Evolutionary conservation across 306 rosid genomes (phyloP).

Genomic region (Prinsepia uniflora): DNA sequence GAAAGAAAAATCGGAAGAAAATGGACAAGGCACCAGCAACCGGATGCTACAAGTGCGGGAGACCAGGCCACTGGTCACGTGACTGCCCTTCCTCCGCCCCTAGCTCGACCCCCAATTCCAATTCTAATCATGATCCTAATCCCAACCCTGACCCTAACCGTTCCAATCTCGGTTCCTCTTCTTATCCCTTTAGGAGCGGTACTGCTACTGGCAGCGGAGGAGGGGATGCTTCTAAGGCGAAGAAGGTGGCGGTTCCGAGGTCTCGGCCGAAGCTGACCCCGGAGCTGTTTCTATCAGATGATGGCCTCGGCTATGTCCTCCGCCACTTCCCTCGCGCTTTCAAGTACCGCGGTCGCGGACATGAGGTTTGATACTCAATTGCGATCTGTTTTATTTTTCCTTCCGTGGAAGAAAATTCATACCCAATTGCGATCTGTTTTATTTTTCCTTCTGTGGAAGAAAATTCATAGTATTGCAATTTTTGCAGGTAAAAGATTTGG

Average conservation of each 20-base stretch:
- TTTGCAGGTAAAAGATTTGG: constrained; percentile 73
- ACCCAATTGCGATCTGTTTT: background rate
- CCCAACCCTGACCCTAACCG: constrained; percentile 24
- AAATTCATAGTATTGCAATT: background rate
- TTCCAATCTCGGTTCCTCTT: constrained; percentile 22
- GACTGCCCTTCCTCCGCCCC: constrained; percentile 76
- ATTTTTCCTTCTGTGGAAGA: background rate
- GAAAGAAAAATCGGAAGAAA: background rate
- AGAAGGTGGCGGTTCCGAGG: constrained; percentile 53
- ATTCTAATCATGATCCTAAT: constrained; percentile 19
- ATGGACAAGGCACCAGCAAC: constrained; percentile 49
- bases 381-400: background rate
- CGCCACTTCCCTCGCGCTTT: constrained; percentile 83
- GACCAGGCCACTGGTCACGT: constrained; percentile 98
- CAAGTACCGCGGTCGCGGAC: constrained; percentile 81
- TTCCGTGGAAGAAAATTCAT: background rate
- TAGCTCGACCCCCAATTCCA: constrained; percentile 21
- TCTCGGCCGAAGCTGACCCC: constrained; percentile 83
- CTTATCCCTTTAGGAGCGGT: constrained; percentile 21
- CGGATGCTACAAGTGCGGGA: constrained; percentile 94
- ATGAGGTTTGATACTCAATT: constrained; percentile 49
- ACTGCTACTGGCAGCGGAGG: background rate
- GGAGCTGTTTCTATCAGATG: constrained; percentile 73
- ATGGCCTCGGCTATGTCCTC: constrained; percentile 90
- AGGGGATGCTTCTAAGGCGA: constrained; percentile 34